A percentile compares a stretch with the other conserved stretches of the same genome.
These are phyloP conservation scores for Suhomyces vadensis DNA, from an alignment of 805 yeast genomes.

Conservation along the genomic window DNA sequence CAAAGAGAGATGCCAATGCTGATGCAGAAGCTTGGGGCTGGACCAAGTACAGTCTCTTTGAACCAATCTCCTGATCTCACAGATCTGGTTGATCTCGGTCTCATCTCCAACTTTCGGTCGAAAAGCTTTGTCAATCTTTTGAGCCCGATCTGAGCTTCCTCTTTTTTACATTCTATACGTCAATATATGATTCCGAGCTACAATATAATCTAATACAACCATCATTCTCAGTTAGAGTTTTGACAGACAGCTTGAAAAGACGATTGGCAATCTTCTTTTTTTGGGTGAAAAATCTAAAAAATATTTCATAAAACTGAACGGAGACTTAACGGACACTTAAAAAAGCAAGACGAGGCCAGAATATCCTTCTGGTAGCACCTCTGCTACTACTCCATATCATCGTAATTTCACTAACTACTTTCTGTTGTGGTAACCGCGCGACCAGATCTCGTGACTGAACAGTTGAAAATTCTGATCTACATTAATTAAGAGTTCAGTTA, in stretches of 20 bases:
- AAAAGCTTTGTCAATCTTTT: background rate
- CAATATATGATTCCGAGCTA: background rate
- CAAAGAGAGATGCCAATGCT: constrained; percentile 13
- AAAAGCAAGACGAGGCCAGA: no score
- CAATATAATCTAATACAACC: no score
- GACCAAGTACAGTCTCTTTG: constrained; percentile 7
- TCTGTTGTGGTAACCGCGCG: background rate
- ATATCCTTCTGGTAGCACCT: no score
- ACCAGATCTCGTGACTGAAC: background rate
- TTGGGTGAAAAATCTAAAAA: no score
- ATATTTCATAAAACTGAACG: no score
- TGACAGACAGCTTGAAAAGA: no score
- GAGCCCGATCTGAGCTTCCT: background rate
- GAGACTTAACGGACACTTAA: no score
- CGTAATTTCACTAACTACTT: no score
- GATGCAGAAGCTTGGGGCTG: constrained; percentile 13
- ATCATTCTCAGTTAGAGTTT: no score
- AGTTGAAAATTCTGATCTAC: background rate
- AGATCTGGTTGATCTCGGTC: background rate
- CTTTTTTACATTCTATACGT: background rate
- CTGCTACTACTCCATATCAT: no score
- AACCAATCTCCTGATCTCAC: constrained; percentile 3
- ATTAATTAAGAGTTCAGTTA: background rate
- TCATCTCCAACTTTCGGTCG: background rate
- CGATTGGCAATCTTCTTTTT: no score